Evolutionary conservation across 768 basidiomycete species (phyloP).

Genomic region (Imleria badia): DNA sequence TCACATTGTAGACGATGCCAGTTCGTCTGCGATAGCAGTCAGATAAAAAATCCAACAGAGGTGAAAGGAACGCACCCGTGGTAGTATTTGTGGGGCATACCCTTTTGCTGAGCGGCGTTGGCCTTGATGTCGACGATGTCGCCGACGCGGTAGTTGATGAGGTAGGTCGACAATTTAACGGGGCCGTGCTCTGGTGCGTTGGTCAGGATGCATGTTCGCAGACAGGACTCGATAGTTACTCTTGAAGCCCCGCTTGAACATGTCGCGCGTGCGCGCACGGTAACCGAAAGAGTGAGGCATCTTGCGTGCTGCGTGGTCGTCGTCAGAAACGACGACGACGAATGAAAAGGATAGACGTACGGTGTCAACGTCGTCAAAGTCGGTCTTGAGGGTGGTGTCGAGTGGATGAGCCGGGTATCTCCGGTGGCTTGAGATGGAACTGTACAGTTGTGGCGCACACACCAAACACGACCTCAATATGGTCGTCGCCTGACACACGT

Average conservation of each 20-base stretch:
- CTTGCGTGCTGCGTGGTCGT: slow-evolving; percentile 50
- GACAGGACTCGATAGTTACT: slow-evolving; percentile 47
- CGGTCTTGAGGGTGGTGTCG: slow-evolving; percentile 42
- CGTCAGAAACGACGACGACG: slow-evolving; percentile 13
- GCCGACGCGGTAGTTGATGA: slow-evolving; percentile 90
- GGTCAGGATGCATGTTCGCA: slow-evolving; percentile 7
- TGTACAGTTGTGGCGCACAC: slow-evolving; percentile 62
- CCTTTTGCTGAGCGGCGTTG: slow-evolving; percentile 98
- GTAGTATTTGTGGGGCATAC: slow-evolving; percentile 99
- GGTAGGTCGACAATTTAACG: slow-evolving; percentile 88
- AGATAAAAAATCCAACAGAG: not conserved
- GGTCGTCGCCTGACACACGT: slow-evolving; percentile 26
- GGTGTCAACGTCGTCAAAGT: slow-evolving; percentile 47
- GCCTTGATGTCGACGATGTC: slow-evolving; percentile 99
- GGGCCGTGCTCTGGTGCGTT: slow-evolving; percentile 73
- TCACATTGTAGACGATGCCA: slow-evolving; percentile 98
- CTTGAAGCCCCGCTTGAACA: slow-evolving; percentile 99
- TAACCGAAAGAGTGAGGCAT: slow-evolving; percentile 99
- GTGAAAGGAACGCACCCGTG: slow-evolving; percentile 68
- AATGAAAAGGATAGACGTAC: slow-evolving; percentile 36
- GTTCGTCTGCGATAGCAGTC: slow-evolving; percentile 65
- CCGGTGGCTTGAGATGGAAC: slow-evolving; percentile 65
- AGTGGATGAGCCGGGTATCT: slow-evolving; percentile 41
- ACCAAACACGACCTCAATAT: slow-evolving; percentile 39
- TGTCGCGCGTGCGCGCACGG: slow-evolving; percentile 99